Percentiles rank a stretch among this genome's conserved stretches.
phyloP scores from a whole-genome alignment of 345 rosid species.

The Iberis pinnata region DNA sequence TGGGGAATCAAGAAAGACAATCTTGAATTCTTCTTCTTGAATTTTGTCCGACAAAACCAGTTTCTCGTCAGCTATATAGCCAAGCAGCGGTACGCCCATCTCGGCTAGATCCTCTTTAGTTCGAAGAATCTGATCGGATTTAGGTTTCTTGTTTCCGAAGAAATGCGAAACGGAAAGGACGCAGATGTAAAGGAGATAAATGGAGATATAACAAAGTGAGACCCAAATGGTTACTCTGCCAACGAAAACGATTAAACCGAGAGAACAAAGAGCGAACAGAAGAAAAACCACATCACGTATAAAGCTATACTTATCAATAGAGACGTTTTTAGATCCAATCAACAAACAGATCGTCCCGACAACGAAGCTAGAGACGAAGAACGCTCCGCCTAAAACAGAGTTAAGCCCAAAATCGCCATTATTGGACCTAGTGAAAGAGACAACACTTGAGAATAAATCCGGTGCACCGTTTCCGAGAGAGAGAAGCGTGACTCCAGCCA shows the following conservation, averaged over 20 bases:
- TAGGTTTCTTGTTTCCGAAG: conserved; percentile 26
- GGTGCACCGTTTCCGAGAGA: conserved; percentile 93
- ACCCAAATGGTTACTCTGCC: conserved; percentile 60
- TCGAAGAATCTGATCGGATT: conserved; percentile 19
- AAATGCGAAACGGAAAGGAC: conserved; percentile 45
- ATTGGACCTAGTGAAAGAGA: conserved; percentile 54
- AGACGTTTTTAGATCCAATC: conserved; percentile 32
- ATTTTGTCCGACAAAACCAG: conserved; percentile 24
- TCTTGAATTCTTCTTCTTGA: conserved; percentile 17
- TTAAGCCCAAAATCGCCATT: conserved; percentile 57
- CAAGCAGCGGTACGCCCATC: conserved; percentile 27
- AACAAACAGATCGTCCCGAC: conserved; percentile 59
- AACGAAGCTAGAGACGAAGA: conserved; percentile 72
- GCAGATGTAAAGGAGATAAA: conserved; percentile 53
- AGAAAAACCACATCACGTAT: conserved; percentile 62
- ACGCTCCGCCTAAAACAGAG: conserved; percentile 66
- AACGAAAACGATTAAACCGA: conserved; percentile 39
- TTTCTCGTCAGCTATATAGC: conserved; percentile 29
- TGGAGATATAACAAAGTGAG: conserved; percentile 45
- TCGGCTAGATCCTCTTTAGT: conserved; percentile 29
- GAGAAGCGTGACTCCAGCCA: conserved; percentile 86
- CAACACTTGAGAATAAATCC: conserved; percentile 73
- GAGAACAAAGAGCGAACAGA: conserved; percentile 48
- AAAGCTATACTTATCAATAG: conserved; percentile 47
- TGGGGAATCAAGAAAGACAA: conserved; percentile 15